These are phyloP conservation scores for Antitrichia curtipendula DNA, from an alignment of 225 moss, liverwort and hornwort species.

Conservation along the genomic window DNA sequence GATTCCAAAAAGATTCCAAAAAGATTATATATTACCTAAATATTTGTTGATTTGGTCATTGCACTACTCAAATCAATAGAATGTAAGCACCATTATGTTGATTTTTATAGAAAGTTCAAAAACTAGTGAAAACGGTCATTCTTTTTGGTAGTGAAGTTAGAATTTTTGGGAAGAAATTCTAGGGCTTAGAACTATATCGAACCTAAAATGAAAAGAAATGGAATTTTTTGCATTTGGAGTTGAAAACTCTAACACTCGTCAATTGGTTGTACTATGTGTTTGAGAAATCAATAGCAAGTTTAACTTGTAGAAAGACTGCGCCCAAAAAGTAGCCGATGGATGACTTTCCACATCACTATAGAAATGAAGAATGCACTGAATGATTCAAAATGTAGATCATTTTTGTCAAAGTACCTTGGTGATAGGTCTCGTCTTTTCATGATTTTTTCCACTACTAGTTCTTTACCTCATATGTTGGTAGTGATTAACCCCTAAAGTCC, in stretches of 20 bases:
- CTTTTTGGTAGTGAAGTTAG: no score
- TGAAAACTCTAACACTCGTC: background rate
- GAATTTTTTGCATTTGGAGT: background rate
- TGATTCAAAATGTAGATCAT: background rate
- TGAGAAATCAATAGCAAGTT: background rate
- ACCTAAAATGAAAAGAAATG: background rate
- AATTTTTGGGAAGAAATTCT: background rate
- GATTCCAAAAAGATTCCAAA: no score
- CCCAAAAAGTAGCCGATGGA: accelerated
- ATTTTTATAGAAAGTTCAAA: no score
- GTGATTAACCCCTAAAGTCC: no score
- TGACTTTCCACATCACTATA: background rate
- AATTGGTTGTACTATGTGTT: background rate
- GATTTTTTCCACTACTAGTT: accelerated
- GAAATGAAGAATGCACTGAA: background rate
- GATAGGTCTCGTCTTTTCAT: background rate
- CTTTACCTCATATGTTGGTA: background rate
- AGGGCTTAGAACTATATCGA: background rate
- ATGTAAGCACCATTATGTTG: no score
- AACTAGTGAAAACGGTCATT: no score
- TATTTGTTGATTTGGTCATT: no score
- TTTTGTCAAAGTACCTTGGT: background rate
- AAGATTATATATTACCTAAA: no score
- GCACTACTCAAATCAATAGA: no score
- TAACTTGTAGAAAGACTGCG: accelerated